Percentiles rank a stretch among this genome's conserved stretches.
phyloP scores from a whole-genome alignment of 2,329 filamentous ascomycete species.

The Septoria petroselini region DNA sequence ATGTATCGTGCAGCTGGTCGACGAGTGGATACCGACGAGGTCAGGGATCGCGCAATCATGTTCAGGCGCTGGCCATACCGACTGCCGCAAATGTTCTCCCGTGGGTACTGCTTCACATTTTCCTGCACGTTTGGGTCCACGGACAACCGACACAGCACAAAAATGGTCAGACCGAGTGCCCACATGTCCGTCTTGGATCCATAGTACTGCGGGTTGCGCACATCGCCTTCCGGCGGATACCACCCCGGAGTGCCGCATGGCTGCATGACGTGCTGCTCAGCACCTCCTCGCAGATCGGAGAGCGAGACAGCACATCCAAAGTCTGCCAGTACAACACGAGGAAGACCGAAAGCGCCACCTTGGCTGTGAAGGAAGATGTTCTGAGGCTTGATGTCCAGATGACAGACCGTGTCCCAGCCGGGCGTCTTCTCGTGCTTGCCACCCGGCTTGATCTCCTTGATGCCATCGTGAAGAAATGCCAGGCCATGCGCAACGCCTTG shows the following conservation, averaged over 20 bases:
- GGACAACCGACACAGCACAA: slow-evolving; percentile 9
- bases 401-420: slow-evolving; percentile 22
- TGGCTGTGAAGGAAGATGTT: slow-evolving; percentile 21
- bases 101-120: neutral
- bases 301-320: slow-evolving; percentile 25
- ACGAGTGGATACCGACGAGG: neutral
- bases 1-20: slow-evolving; percentile 18
- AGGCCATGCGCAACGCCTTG: slow-evolving; percentile 19
- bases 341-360: neutral
- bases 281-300: slow-evolving; percentile 11
- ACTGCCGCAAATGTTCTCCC: slow-evolving; percentile 10
- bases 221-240: slow-evolving; percentile 24
- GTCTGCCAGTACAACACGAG: slow-evolving; percentile 23
- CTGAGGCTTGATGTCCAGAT: slow-evolving; percentile 22
- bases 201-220: slow-evolving; percentile 5
- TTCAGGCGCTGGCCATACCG: slow-evolving; percentile 12
- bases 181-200: slow-evolving; percentile 24
- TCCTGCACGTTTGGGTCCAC: neutral
- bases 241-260: slow-evolving; percentile 20
- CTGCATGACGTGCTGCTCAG: slow-evolving; percentile 12
- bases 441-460: slow-evolving; percentile 5
- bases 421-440: neutral
- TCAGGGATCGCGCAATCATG: slow-evolving; percentile 12
- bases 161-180: slow-evolving; percentile 19
- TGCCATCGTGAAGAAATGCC: slow-evolving; percentile 37